Evolutionary conservation across 257 asterid species (phyloP).

Genomic region (Scutellaria galericulata): DNA sequence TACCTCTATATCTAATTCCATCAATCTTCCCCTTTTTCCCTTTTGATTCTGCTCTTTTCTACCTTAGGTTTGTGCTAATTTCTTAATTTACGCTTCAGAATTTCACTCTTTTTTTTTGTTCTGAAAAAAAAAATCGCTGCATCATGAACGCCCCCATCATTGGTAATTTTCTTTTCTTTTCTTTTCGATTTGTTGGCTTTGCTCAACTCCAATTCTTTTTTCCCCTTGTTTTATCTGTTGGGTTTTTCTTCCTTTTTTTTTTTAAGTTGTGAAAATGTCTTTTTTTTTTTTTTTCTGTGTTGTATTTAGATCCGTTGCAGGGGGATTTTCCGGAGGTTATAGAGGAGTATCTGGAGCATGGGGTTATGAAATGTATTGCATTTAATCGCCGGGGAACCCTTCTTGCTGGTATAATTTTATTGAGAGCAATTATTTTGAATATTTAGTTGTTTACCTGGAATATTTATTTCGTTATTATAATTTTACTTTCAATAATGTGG

Average conservation of each 20-base stretch:
- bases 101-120: not conserved
- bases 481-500: conserved; percentile 13
- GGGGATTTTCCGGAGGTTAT: conserved; percentile 94
- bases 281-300: conserved; percentile 2
- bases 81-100: not conserved
- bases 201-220: not conserved
- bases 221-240: not conserved
- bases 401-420: conserved; percentile 70
- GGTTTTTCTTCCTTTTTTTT: not conserved
- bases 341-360: conserved; percentile 90
- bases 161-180: conserved; percentile 42
- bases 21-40: not conserved
- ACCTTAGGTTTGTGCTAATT: not conserved
- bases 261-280: not conserved
- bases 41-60: not conserved
- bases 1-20: too few relatives aligned
- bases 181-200: not conserved
- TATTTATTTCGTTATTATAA: not conserved
- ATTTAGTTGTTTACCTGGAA: not conserved
- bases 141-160: conserved; percentile 70
- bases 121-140: not conserved
- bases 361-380: conserved; percentile 78
- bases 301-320: conserved; percentile 77
- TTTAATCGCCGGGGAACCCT: conserved; percentile 95
- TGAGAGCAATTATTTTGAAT: not conserved